Percentiles rank a stretch among this genome's conserved stretches.
Evolutionary conservation across 1,284 basidiomycete species (phyloP).

Genomic region (Moniliophthora roreri): DNA sequence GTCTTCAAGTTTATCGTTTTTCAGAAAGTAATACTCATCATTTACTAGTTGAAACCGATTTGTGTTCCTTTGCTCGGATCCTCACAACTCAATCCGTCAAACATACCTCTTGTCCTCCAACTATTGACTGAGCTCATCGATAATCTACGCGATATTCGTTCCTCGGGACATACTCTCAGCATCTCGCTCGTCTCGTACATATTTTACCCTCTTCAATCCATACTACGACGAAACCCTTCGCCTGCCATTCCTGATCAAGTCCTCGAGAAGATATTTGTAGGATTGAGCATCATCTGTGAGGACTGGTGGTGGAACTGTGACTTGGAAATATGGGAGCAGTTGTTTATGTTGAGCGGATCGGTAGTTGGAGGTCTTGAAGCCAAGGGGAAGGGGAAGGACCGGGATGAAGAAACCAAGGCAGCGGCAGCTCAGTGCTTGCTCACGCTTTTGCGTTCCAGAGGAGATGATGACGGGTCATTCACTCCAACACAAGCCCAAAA

Average conservation of each 20-base stretch:
- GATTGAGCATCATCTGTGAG: constrained; percentile 62
- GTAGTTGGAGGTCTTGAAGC: constrained; percentile 60
- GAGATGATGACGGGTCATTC: constrained; percentile 22
- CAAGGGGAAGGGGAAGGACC: constrained; percentile 58
- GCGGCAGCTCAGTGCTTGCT: constrained; percentile 60
- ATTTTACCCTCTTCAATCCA: constrained; percentile 83
- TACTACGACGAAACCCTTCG: constrained; percentile 73
- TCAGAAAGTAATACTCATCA: too few species aligned
- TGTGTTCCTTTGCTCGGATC: constrained; percentile 79
- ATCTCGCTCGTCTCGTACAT: constrained; percentile 77
- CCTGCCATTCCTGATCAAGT: constrained; percentile 74
- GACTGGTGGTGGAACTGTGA: constrained; percentile 79
- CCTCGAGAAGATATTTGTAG: constrained; percentile 71
- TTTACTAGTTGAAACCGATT: constrained; percentile 64
- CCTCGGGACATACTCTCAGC: constrained; percentile 41
- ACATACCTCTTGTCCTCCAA: constrained; percentile 46
- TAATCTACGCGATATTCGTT: constrained; percentile 44
- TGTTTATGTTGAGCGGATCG: constrained; percentile 80
- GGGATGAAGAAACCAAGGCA: constrained; percentile 78
- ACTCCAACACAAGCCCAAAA: constrained; percentile 25
- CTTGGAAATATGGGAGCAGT: constrained; percentile 72
- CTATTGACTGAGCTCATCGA: constrained; percentile 55
- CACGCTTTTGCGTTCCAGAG: constrained; percentile 46
- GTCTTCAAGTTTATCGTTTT: too few species aligned
- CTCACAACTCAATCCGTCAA: constrained; percentile 55